phyloP scores from a whole-genome alignment of 257 asterid genomes.

The Parsonsia alboflavescens region DNA sequence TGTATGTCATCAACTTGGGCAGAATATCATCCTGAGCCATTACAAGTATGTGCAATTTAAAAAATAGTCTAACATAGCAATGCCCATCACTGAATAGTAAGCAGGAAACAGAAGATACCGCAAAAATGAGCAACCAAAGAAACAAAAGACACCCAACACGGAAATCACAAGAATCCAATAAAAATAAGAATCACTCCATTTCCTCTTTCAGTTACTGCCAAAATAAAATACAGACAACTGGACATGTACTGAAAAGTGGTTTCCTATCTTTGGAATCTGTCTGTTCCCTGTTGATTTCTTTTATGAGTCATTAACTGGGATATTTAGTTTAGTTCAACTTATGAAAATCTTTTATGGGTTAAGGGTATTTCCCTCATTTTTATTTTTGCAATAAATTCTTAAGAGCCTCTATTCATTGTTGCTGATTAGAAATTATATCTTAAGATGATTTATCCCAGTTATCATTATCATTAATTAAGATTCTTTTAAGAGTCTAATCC shows the following conservation, averaged over 20 bases:
- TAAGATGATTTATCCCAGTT: not conserved
- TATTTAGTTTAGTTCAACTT: not conserved
- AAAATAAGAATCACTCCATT: not conserved
- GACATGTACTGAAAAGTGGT: not conserved
- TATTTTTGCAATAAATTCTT: not conserved
- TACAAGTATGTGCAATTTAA: not conserved
- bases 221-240: not conserved
- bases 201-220: not conserved
- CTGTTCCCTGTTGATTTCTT: not conserved
- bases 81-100: not conserved
- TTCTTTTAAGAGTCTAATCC: no score
- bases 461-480: no score
- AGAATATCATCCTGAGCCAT: slow-evolving; percentile 81
- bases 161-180: not conserved
- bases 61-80: not conserved
- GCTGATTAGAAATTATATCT: not conserved
- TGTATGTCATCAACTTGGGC: slow-evolving; percentile 84
- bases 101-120: slow-evolving; percentile 1
- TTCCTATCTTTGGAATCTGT: not conserved
- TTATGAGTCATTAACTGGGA: not conserved
- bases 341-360: not conserved
- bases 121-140: not conserved
- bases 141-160: not conserved
- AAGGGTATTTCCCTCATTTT: not conserved
- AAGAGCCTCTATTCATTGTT: not conserved